Evolutionary conservation across 805 yeast species (phyloP), one percentile per base, ranked within the genome.

Genomic region (Candida boleticola): DNA sequence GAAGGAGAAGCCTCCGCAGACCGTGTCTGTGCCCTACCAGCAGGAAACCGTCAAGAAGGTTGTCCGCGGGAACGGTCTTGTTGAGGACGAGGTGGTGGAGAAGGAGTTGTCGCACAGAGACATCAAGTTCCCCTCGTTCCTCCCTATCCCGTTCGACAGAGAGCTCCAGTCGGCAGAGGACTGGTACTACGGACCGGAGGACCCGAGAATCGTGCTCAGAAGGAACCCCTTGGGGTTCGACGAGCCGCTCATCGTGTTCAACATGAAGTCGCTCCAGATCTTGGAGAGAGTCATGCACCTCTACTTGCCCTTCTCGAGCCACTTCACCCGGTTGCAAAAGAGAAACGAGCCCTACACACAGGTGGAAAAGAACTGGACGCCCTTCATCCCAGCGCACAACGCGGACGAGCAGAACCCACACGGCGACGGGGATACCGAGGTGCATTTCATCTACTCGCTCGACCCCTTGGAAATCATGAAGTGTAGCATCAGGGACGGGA

Each of bases 211-310:
- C 19, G 46, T 68, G 5, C 42, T 60, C 5, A 53, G 55, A n/a
- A 46, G 42, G 27, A 57, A 55, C 40, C 52, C 48, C 23, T 55
- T 52, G 18, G 64, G 64, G 13, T 47, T 52, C 29, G 63, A 60
- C 16, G 76, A 72, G 42, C 77, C 77, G 3, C 51, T 71, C 9
- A 54, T 72, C 14, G 48, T 68, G 3, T 72, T 61, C 54, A 71
- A 68, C 43, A 57, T 64, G 57, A 46, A 53, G n/a, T 54, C 52
- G 31, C 47, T 56, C 9, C 38, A 48, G 22, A 30, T 30, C 14
- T 5, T 10, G 4, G 21, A n/a, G 20, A 42, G 70, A 29, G 53
- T 64, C 5, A 63, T 65, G 61, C 64, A 56, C 41, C 41, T 60
- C 32, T 44, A 57, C 23, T 61, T 56, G 59, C 64, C 67, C 11